A percentile compares a stretch with the other conserved stretches of the same genome.
phyloP scores from a whole-genome alignment of 2,329 filamentous ascomycete species.

The Cercospora sp. region DNA sequence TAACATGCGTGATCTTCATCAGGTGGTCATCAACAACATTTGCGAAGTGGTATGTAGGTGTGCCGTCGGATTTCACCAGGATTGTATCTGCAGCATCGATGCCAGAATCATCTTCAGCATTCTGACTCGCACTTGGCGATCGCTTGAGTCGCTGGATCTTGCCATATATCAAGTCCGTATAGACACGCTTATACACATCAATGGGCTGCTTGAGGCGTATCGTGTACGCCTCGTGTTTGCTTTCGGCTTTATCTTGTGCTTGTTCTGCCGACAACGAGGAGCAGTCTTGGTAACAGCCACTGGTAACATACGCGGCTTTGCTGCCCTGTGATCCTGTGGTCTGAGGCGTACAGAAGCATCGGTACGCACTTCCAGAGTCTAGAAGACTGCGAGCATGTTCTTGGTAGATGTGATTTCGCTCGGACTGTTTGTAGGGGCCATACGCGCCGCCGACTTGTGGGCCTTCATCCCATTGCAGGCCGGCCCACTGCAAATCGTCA shows the following conservation, averaged over 20 bases:
- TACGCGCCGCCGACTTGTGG: constrained; percentile 78
- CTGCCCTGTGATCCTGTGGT: constrained; percentile 50
- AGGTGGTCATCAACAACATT: constrained; percentile 95
- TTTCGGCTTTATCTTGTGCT: constrained; percentile 66
- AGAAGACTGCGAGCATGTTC: constrained; percentile 70
- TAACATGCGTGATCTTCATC: constrained; percentile 95
- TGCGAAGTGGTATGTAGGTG: constrained; percentile 94
- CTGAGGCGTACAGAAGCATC: constrained; percentile 79
- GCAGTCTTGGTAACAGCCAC: constrained; percentile 73
- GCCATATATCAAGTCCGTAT: constrained; percentile 80
- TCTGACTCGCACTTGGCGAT: constrained; percentile 31
- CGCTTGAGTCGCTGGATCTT: constrained; percentile 51
- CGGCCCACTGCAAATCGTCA: constrained; percentile 83
- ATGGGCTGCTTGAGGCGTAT: constrained; percentile 71
- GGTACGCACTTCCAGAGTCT: constrained; percentile 73
- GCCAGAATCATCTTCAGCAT: constrained; percentile 38
- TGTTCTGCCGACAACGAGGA: constrained; percentile 65
- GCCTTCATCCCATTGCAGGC: constrained; percentile 91
- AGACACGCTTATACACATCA: constrained; percentile 57
- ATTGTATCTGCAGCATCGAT: constrained; percentile 77
- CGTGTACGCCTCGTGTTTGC: constrained; percentile 68
- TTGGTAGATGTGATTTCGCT: constrained; percentile 72
- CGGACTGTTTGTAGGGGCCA: constrained; percentile 87
- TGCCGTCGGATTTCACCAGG: constrained; percentile 85
- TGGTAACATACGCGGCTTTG: constrained; percentile 60